Conservation (phyloP, 352 stramenopile species). For the Globisporangium emineosum region DNA sequence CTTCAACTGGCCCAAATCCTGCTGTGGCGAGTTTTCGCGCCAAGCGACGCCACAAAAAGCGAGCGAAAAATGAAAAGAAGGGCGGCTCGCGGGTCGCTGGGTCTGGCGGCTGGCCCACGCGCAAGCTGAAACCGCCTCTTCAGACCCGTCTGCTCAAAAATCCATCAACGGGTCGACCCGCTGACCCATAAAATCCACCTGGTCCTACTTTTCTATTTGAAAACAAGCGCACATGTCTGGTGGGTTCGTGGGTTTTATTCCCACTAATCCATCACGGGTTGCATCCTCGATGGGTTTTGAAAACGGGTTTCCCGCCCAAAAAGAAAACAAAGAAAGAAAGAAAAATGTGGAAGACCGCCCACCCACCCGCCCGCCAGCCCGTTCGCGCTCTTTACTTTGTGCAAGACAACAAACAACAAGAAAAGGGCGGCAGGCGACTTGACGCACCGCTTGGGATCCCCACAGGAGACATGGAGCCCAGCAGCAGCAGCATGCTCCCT, state of each 20-base stretch:
- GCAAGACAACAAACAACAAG: conserved; percentile 7
- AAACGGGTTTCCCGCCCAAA: background rate
- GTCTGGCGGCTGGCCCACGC: background rate
- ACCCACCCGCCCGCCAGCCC: too few relatives aligned
- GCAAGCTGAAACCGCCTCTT: background rate
- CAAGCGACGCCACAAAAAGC: background rate
- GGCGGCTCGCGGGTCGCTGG: background rate
- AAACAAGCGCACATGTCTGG: background rate
- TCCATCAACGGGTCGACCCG: background rate
- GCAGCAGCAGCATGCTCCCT: conserved; percentile 5
- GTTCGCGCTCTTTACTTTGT: background rate
- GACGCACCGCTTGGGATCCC: conserved; percentile 13
- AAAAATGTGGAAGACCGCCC: background rate
- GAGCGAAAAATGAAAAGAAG: conserved; percentile 1
- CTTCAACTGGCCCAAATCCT: too few relatives aligned
- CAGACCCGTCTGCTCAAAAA: background rate
- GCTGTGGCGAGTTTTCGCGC: too few relatives aligned
- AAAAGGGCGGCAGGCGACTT: conserved; percentile 11
- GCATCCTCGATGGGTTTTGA: background rate
- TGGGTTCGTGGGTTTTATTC: background rate
- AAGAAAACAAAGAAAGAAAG: background rate
- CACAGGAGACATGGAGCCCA: conserved; percentile 15
- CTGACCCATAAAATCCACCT: background rate
- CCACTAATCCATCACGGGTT: background rate
- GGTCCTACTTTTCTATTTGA: background rate